phyloP scores from a whole-genome alignment of 352 stramenopile genomes.

The Pythium utonaiense region DNA sequence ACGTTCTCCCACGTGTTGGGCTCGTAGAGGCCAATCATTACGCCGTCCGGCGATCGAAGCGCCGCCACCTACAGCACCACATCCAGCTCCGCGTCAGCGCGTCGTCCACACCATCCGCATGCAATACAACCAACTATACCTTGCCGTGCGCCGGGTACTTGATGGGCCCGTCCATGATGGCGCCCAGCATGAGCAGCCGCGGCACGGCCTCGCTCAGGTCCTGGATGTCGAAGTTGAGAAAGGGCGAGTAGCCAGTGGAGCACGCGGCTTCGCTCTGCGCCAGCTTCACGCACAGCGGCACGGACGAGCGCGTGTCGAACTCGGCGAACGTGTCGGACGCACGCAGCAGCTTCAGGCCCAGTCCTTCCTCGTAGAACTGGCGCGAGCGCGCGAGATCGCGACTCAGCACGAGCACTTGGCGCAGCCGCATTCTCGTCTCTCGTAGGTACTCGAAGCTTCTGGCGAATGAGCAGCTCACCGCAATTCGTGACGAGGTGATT shows the following conservation, averaged over 20 bases:
- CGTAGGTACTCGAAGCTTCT: not conserved
- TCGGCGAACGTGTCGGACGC: constrained; percentile 82
- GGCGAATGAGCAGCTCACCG: not conserved
- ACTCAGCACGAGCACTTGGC: constrained; percentile 82
- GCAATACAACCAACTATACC: constrained; percentile 25
- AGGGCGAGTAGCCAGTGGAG: constrained; percentile 85
- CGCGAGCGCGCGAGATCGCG: constrained; percentile 75
- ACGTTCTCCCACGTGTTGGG: constrained; percentile 86
- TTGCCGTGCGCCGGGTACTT: constrained; percentile 91
- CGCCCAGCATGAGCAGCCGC: constrained; percentile 80
- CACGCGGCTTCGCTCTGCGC: constrained; percentile 82
- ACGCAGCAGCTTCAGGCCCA: constrained; percentile 69
- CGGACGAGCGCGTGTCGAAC: constrained; percentile 60
- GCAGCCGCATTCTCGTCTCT: constrained; percentile 42
- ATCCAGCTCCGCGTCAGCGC: too few species aligned
- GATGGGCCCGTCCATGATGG: constrained; percentile 89
- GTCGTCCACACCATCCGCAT: too few species aligned
- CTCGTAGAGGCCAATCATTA: constrained; percentile 92
- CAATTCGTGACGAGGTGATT: not conserved
- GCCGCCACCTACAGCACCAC: constrained; percentile 59
- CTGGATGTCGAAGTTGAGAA: constrained; percentile 90
- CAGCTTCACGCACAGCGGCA: constrained; percentile 78
- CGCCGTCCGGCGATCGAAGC: constrained; percentile 84
- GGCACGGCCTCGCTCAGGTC: constrained; percentile 87
- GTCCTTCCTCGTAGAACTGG: constrained; percentile 82